Conservation (phyloP, 1,284 basidiomycete species). For the Apiotrichum veenhuisii region DNA sequence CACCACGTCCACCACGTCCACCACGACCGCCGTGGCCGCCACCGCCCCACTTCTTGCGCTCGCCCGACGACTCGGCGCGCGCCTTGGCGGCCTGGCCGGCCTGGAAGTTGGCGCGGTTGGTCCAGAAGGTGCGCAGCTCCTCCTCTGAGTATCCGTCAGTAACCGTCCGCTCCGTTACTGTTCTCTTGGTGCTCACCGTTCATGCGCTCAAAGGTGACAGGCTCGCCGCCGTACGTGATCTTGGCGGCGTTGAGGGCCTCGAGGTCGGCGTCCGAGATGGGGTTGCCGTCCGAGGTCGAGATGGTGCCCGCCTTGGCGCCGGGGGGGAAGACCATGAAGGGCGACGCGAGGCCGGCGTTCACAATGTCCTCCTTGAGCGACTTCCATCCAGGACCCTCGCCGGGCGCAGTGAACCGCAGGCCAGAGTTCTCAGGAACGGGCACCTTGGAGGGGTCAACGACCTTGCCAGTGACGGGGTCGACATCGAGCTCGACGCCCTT, state of each 20-base stretch:
- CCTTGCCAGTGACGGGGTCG: conserved; percentile 60
- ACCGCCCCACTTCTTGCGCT: conserved; percentile 26
- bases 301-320: conserved; percentile 49
- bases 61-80: conserved; percentile 52
- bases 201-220: conserved; percentile 38
- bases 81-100: conserved; percentile 55
- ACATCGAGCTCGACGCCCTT: conserved; percentile 64
- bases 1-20: conserved; percentile 20
- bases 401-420: conserved; percentile 43
- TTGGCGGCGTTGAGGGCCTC: conserved; percentile 49
- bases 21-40: conserved; percentile 38
- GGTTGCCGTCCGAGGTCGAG: conserved; percentile 48
- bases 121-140: conserved; percentile 72
- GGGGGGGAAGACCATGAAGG: conserved; percentile 46
- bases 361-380: conserved; percentile 48
- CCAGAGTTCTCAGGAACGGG: conserved; percentile 50
- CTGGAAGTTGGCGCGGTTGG: conserved; percentile 62
- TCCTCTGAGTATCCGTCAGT: conserved; percentile 45
- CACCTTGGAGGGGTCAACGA: conserved; percentile 41
- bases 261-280: conserved; percentile 52
- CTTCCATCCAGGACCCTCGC: conserved; percentile 52
- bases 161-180: conserved; percentile 5
- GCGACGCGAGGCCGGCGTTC: conserved; percentile 32
- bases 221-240: conserved; percentile 49
- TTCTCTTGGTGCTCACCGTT: conserved; percentile 22